Base-by-base conservation (phyloP, 768 basidiomycete species). In the Lepiota venenata region DNA sequence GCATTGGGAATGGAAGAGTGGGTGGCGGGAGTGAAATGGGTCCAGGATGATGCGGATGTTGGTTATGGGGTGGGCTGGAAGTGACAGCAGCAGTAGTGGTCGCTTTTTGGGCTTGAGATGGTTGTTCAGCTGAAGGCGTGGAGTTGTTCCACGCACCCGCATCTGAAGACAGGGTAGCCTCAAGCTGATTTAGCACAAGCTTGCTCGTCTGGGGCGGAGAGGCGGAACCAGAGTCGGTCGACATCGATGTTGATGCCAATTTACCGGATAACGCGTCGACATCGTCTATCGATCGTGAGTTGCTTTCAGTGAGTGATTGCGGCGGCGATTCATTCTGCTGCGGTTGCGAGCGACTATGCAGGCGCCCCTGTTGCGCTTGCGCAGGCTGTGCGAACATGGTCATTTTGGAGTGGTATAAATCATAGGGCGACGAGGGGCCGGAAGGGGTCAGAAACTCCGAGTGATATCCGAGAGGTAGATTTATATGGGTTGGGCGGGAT, bases 21-120 rank as follows among this genome's bases (percentile, higher is more conserved):
- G 78, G 83, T 1, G 84, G 88, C 27, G 84, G 90, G 27, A 86
- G 77, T 2, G 82, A 68, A 47, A 91, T 90, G 2, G 81, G 83
- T 0, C 87, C 87, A 1, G 88, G 88, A 58, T 86, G 87, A 43
- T 83, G 76, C 37, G 68, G 64, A 37, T 61, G 59, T 37, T 63
- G 18, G 45, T 32, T 53, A 14, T 60, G 56, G 29, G 59, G 52
- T 18, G 59, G 38, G 7, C 27, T 55, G 9, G 49, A 37, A 11
- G 59, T 46, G 10, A 52, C 41, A 15, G 52, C 52, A 9, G 56
- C 39, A 5, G 36, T 50, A 18, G 46, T 38, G 36, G 48, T 47
- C 27, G 47, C 43, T 20, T 47, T 56, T 42, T 44, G 56, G 1
- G 38, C 16, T 44, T 61, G 60, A 42, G 44, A 57, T 22, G 58